Conservation (phyloP, 1,284 basidiomycete species). For the Termitomyces sp. region DNA sequence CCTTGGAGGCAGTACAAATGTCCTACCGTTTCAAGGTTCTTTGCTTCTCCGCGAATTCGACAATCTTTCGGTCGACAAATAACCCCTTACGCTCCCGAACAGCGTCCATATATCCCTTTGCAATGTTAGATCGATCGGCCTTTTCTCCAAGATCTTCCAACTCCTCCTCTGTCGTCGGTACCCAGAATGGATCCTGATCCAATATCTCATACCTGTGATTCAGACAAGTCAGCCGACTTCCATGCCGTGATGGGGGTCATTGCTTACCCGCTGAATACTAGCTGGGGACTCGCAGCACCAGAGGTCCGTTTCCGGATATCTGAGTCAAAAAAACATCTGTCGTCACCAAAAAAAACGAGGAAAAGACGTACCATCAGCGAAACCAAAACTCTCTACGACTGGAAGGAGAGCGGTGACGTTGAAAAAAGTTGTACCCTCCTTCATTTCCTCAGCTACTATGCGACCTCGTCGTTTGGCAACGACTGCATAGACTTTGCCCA, state of each 20-base stretch:
- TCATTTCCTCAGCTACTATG: slow-evolving; percentile 97
- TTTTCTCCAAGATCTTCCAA: slow-evolving; percentile 97
- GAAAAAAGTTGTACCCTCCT: slow-evolving; percentile 95
- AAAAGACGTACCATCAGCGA: slow-evolving; percentile 76
- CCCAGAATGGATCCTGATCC: slow-evolving; percentile 97
- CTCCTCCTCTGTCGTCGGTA: slow-evolving; percentile 96
- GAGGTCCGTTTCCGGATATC: slow-evolving; percentile 96
- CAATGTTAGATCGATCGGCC: slow-evolving; percentile 90
- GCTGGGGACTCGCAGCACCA: slow-evolving; percentile 93
- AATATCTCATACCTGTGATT: slow-evolving; percentile 73
- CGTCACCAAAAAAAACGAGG: neutral
- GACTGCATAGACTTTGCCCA: slow-evolving; percentile 97
- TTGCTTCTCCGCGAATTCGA: slow-evolving; percentile 94
- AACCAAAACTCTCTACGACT: slow-evolving; percentile 96
- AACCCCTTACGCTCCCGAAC: slow-evolving; percentile 93
- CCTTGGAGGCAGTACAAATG: no score
- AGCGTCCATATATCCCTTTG: slow-evolving; percentile 89
- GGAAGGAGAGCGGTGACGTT: slow-evolving; percentile 89
- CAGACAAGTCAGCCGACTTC: neutral
- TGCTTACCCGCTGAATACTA: slow-evolving; percentile 89
- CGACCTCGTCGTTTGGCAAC: slow-evolving; percentile 86
- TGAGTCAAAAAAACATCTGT: slow-evolving; percentile 27
- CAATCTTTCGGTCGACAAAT: slow-evolving; percentile 90
- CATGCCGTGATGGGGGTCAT: neutral
- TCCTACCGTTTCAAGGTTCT: slow-evolving; percentile 82